phyloP scores from a whole-genome alignment of 148 eudicot genomes.

The Heliamphora exappendiculata region DNA sequence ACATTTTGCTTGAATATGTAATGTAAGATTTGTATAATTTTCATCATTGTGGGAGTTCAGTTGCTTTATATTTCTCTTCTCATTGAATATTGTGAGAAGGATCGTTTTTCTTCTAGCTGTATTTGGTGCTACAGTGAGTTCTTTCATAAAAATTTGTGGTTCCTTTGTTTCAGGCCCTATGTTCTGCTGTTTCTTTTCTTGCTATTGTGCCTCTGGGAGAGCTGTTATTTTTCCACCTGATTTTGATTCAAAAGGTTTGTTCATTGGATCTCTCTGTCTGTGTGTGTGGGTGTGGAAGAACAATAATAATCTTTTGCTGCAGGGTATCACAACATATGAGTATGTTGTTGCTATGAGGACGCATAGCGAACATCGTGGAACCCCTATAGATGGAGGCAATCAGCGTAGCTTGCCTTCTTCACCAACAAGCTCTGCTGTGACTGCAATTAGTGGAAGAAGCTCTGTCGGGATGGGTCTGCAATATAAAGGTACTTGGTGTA shows the following conservation, averaged over 20 bases:
- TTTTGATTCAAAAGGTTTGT: constrained; percentile 77
- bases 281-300: not conserved
- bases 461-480: constrained; percentile 75
- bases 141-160: not conserved
- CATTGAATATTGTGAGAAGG: not conserved
- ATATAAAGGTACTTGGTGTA: constrained; percentile 91
- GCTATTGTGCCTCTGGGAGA: constrained; percentile 83
- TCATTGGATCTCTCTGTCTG: not conserved
- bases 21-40: not conserved
- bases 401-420: constrained; percentile 73
- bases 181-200: constrained; percentile 71
- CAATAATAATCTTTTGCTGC: constrained; percentile 2
- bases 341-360: constrained; percentile 91
- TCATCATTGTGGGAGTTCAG: not conserved
- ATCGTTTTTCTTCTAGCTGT: not conserved
- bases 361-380: constrained; percentile 83
- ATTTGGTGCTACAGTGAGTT: not conserved
- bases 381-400: constrained; percentile 71
- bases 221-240: constrained; percentile 88
- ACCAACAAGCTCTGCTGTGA: constrained; percentile 83
- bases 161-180: constrained; percentile 55
- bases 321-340: constrained; percentile 95
- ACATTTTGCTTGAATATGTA: not conserved
- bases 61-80: not conserved
- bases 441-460: constrained; percentile 85